Percentiles rank a stretch among this genome's conserved stretches.
These are phyloP conservation scores for Amphibolis antarctica DNA, from an alignment of 106 monocot species.

Conservation along the genomic window DNA sequence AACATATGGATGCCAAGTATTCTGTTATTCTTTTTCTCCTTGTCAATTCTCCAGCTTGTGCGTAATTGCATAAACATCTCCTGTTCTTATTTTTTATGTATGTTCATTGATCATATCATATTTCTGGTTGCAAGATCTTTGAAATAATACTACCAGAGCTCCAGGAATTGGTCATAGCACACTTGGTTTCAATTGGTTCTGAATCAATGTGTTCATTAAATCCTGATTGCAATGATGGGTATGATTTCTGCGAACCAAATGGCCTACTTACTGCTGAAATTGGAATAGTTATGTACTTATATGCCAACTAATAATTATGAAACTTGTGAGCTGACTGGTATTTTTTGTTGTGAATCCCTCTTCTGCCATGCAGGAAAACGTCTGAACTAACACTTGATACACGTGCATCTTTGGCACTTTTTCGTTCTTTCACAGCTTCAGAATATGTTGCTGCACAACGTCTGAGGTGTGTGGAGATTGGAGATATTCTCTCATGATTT, in stretches of 20 bases:
- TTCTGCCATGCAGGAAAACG: slow-evolving; percentile 32
- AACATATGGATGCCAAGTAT: slow-evolving; percentile 72
- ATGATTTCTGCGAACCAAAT: background rate
- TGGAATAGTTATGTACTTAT: background rate
- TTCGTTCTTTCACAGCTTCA: slow-evolving; percentile 55
- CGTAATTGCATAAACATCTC: background rate
- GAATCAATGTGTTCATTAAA: slow-evolving; percentile 52
- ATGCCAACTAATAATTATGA: background rate
- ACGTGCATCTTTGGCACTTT: slow-evolving; percentile 62
- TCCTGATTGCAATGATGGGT: slow-evolving; percentile 69
- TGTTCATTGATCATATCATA: background rate
- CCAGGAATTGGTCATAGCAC: slow-evolving; percentile 69
- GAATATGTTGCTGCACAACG: slow-evolving; percentile 93
- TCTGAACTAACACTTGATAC: slow-evolving; percentile 64
- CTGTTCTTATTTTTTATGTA: background rate
- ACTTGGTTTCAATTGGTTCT: slow-evolving; percentile 87
- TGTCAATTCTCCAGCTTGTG: background rate
- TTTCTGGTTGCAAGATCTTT: slow-evolving; percentile 32
- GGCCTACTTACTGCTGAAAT: background rate
- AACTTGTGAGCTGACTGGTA: background rate
- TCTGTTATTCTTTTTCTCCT: background rate
- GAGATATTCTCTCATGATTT: background rate
- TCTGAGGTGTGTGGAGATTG: slow-evolving; percentile 39
- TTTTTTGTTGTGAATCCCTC: background rate
- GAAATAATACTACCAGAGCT: slow-evolving; percentile 85